A percentile compares a stretch with the other conserved stretches of the same genome.
These are phyloP conservation scores for Spirogloea muscicola DNA, from an alignment of 139 green algal genomes.

Conservation along the genomic window DNA sequence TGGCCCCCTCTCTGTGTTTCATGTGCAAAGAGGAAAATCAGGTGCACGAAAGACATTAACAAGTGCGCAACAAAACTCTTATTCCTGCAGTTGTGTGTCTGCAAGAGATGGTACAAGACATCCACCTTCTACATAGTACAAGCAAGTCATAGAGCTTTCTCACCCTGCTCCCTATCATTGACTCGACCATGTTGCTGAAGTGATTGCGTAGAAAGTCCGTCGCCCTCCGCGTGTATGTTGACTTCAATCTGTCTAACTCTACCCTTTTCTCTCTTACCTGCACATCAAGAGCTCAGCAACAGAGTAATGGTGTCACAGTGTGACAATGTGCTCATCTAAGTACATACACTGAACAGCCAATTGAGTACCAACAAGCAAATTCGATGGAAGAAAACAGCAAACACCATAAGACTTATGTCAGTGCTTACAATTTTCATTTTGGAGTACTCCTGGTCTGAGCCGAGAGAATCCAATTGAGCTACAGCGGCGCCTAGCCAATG, in stretches of 20 bases:
- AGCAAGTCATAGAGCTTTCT: no score
- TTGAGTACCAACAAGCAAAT: not conserved
- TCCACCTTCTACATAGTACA: no score
- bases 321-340: not conserved
- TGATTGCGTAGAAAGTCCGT: slow-evolving; percentile 29
- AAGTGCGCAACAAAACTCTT: no score
- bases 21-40: not conserved
- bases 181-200: slow-evolving; percentile 3
- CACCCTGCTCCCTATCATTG: not conserved
- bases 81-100: no score
- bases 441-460: not conserved
- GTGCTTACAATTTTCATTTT: not conserved
- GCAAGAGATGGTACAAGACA: not conserved
- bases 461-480: not conserved
- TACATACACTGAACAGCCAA: not conserved
- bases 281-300: no score
- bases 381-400: not conserved
- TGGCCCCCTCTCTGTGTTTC: slow-evolving; percentile 3
- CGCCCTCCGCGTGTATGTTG: slow-evolving; percentile 11
- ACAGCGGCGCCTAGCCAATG: not conserved
- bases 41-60: no score
- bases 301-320: no score
- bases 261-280: slow-evolving; percentile 26
- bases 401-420: not conserved
- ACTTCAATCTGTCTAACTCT: slow-evolving; percentile 27